These are phyloP conservation scores for Gaeumannomyces sp. DNA, from an alignment of 2,329 filamentous ascomycete species.

Conservation along the genomic window DNA sequence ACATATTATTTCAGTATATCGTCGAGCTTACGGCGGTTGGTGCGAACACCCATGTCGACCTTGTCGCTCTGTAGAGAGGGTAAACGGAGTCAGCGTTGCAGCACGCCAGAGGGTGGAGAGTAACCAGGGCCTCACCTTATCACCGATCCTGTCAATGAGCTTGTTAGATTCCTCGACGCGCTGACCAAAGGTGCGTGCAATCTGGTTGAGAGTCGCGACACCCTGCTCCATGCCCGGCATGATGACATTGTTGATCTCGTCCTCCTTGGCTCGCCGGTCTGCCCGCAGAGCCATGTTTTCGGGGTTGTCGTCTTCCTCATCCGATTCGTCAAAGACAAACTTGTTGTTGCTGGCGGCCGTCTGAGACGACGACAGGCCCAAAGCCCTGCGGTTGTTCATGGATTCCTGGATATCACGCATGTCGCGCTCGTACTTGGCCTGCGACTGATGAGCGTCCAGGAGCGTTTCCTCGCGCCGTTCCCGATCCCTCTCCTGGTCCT, in stretches of 20 bases:
- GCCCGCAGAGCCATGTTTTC: conserved; percentile 12
- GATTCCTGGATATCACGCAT: conserved; percentile 34
- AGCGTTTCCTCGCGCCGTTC: conserved; percentile 60
- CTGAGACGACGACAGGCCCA: conserved; percentile 19
- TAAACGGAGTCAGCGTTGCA: background rate
- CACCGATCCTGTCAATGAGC: conserved; percentile 66
- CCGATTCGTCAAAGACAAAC: conserved; percentile 19
- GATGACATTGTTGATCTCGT: conserved; percentile 47
- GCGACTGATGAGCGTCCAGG: conserved; percentile 43
- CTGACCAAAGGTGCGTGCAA: conserved; percentile 66
- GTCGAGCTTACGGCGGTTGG: conserved; percentile 49
- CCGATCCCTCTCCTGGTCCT: conserved; percentile 60
- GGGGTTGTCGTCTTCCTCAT: conserved; percentile 14
- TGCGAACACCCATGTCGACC: conserved; percentile 71
- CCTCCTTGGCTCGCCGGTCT: conserved; percentile 16
- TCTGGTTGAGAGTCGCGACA: conserved; percentile 63
- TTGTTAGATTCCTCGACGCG: conserved; percentile 77
- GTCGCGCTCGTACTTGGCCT: conserved; percentile 43
- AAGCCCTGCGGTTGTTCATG: conserved; percentile 54
- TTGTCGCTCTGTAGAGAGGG: conserved; percentile 60
- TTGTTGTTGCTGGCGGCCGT: conserved; percentile 22
- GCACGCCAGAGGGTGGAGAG: background rate
- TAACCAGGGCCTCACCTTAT: conserved; percentile 54
- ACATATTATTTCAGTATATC: conserved; percentile 1
- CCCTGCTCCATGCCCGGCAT: conserved; percentile 63